Base-by-base conservation (phyloP, 192 early-diverging fungal species). In the Oehlia diaphana region DNA sequence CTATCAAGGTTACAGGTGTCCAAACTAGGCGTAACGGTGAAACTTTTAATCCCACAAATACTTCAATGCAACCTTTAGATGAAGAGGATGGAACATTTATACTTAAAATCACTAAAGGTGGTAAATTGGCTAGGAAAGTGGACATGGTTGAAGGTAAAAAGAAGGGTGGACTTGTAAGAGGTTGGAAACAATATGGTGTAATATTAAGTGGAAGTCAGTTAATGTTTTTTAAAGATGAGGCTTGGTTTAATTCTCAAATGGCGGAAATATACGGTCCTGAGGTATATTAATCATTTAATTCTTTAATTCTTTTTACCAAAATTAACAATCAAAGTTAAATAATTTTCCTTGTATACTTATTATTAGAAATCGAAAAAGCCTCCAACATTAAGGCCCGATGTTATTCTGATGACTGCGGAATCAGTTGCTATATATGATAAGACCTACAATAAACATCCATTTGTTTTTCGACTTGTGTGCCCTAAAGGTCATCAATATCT, bases 131-230 rank as follows among this genome's bases (percentile, higher is more conserved):
- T 63, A 90, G 93, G 50, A 95, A 95, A 84, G 89, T 92, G 81
- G 93, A 95, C 74, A 74, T 89, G 31, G 82, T 88, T 50, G 84
- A 92, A 26, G 91, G 91, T 61, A 90, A 89, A 21, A 92, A 92
- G 77, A 90, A 88, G 44, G 88, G 83, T 28, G 68, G 83, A 14
- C 72, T 83, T 62, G 86, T 92, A 75, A 88, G 94, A 26, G 86
- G 90, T 35, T 95, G 94, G 94, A 89, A 91, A 84, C 87, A 89
- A 21, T 87, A 91, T n/a, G 92, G 93, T 80, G 88, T 95, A 68
- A 91, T 94, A 23, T 83, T 95, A 42, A 92, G 91, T 80, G 94
- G 94, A 35, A 94, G 91, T 63, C 91, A 93, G 37, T 84, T 95
- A 63, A 88, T 93, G 65, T 90, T 95, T 62, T 93, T 95, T 84